These are phyloP conservation scores for Aspergillus proliferans DNA, from an alignment of 2,329 filamentous ascomycete genomes.

Conservation along the genomic window DNA sequence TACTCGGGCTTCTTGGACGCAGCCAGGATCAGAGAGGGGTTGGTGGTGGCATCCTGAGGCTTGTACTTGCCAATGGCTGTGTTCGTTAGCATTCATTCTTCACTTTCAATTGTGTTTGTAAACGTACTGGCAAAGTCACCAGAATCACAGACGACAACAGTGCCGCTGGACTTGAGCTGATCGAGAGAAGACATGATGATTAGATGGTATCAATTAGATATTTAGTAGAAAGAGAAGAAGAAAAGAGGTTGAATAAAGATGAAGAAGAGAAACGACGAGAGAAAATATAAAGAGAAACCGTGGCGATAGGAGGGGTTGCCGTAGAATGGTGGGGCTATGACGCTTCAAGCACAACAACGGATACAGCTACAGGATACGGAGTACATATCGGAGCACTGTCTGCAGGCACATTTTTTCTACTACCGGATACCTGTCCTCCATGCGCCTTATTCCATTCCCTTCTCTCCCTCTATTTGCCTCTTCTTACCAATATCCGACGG, in stretches of 20 bases:
- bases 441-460: background rate
- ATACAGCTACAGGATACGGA: background rate
- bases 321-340: slow-evolving; percentile 21
- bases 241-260: slow-evolving; percentile 3
- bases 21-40: slow-evolving; percentile 96
- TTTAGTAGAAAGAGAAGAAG: too few relatives aligned
- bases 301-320: slow-evolving; percentile 9
- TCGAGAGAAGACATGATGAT: slow-evolving; percentile 78
- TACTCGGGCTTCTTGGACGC: slow-evolving; percentile 98
- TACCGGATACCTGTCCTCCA: background rate
- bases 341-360: slow-evolving; percentile 4
- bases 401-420: background rate
- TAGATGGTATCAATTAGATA: background rate
- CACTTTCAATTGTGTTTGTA: slow-evolving; percentile 8
- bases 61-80: slow-evolving; percentile 98
- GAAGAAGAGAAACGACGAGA: slow-evolving; percentile 14
- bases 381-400: background rate
- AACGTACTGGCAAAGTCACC: slow-evolving; percentile 78
- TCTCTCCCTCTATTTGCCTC: background rate
- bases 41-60: slow-evolving; percentile 99
- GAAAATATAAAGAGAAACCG: slow-evolving; percentile 17
- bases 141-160: slow-evolving; percentile 94
- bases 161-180: slow-evolving; percentile 94
- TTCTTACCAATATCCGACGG: background rate
- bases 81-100: background rate